Conservation (phyloP, 2,329 filamentous ascomycete species). For the Aspergillus phoenicis region DNA sequence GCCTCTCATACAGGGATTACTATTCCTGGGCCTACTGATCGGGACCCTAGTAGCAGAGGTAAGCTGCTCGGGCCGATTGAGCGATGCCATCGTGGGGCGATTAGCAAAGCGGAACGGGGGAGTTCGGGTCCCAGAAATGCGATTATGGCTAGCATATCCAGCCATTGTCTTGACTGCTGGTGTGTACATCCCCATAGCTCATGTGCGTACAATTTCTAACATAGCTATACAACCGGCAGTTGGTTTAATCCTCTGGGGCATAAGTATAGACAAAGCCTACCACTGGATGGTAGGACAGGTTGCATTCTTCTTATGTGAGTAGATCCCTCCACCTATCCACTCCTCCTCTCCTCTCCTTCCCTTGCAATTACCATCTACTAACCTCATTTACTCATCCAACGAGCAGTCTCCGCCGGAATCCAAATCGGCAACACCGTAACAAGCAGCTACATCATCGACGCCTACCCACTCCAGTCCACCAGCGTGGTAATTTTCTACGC, state of each 20-base stretch:
- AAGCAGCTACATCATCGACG: conserved; percentile 58
- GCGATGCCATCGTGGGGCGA: conserved; percentile 54
- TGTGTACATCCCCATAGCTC: conserved; percentile 20
- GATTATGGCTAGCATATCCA: conserved; percentile 60
- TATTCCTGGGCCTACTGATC: conserved; percentile 58
- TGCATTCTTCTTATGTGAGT: conserved; percentile 57
- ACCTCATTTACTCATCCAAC: neutral
- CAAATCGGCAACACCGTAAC: conserved; percentile 60
- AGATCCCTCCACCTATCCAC: neutral
- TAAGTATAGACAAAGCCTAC: conserved; percentile 55
- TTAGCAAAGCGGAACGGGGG: conserved; percentile 50
- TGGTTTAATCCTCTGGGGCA: conserved; percentile 58
- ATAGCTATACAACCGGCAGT: conserved; percentile 25
- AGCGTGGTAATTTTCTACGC: conserved; percentile 58
- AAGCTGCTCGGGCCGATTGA: conserved; percentile 56
- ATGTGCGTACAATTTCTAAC: neutral
- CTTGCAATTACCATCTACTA: neutral
- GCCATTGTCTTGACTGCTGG: conserved; percentile 51
- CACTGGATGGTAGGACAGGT: conserved; percentile 62
- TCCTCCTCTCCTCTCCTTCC: neutral
- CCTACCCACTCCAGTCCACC: conserved; percentile 59
- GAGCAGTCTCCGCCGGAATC: conserved; percentile 55
- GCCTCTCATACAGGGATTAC: conserved; percentile 55
- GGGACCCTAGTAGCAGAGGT: conserved; percentile 57
- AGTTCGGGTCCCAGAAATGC: conserved; percentile 55